These are phyloP conservation scores for Podila epicladia DNA, from an alignment of 192 early-diverging fungal species.

Conservation along the genomic window DNA sequence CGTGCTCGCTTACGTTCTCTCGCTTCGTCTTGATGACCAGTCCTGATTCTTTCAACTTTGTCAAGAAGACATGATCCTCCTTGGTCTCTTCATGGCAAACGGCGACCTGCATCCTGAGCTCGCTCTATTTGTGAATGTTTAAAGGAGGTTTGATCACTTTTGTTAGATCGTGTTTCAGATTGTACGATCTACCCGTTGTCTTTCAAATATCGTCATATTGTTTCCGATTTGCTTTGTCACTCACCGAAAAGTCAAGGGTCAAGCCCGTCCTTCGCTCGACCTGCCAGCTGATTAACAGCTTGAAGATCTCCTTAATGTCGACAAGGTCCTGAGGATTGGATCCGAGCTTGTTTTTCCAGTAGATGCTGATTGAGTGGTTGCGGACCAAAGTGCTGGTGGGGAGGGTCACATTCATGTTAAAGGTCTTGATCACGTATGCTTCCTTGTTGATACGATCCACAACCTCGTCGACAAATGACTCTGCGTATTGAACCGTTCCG, in stretches of 20 bases:
- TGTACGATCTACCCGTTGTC: not conserved
- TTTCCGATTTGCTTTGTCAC: not conserved
- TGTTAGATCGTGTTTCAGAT: not conserved
- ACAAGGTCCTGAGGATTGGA: constrained; percentile 13
- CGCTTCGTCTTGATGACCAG: constrained; percentile 62
- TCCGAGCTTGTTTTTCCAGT: constrained; percentile 27
- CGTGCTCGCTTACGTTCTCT: constrained; percentile 54
- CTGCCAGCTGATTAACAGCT: constrained; percentile 50
- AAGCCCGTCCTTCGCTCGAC: constrained; percentile 47
- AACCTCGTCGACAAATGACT: constrained; percentile 28
- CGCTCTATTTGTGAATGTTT: constrained; percentile 31
- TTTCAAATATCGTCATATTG: not conserved
- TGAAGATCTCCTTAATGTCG: constrained; percentile 73
- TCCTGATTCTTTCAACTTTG: constrained; percentile 61
- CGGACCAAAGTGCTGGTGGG: constrained; percentile 53
- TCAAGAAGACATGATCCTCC: constrained; percentile 71
- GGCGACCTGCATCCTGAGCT: constrained; percentile 60
- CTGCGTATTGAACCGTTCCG: constrained; percentile 45
- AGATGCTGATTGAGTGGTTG: constrained; percentile 49
- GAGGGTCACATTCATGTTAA: constrained; percentile 54
- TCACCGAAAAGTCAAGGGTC: constrained; percentile 44
- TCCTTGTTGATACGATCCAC: constrained; percentile 34
- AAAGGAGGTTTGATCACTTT: not conserved
- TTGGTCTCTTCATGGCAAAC: constrained; percentile 63
- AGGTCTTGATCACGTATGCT: constrained; percentile 32